phyloP scores from a whole-genome alignment of 352 stramenopile genomes.

The Phytophthora melonis region DNA sequence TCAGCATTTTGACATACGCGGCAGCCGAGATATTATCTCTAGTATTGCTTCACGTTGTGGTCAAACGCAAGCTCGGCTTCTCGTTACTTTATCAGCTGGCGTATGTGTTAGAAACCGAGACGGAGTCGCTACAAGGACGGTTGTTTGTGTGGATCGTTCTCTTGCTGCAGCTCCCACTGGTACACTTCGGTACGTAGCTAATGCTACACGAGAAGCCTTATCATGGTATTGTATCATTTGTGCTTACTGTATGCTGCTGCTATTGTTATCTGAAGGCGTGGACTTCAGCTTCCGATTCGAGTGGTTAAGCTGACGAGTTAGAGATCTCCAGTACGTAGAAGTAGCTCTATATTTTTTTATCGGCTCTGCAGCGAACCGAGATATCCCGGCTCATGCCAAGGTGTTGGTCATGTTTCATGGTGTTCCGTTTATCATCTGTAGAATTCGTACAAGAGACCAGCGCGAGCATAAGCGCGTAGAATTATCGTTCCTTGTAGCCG shows the following conservation, averaged over 20 bases:
- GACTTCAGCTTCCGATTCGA: neutral
- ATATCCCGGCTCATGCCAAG: too few species aligned
- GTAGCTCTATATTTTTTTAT: too few species aligned
- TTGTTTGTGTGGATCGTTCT: constrained; percentile 42
- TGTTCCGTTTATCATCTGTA: neutral
- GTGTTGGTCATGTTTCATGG: too few species aligned
- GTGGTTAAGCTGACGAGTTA: neutral
- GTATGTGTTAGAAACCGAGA: constrained; percentile 50
- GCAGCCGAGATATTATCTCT: constrained; percentile 6
- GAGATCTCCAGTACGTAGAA: too few species aligned
- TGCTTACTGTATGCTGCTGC: too few species aligned
- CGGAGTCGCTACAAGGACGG: constrained; percentile 25
- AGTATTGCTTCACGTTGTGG: constrained; percentile 11
- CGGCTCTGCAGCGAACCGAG: too few species aligned
- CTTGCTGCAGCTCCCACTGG: constrained; percentile 34
- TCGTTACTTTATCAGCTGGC: constrained; percentile 39
- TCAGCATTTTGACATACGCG: constrained; percentile 13
- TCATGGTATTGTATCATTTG: too few species aligned
- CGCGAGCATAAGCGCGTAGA: too few species aligned
- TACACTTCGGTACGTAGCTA: constrained; percentile 11
- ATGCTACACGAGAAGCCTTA: too few species aligned
- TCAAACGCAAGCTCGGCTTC: constrained; percentile 26
- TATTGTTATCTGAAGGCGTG: neutral
- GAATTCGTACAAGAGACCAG: too few species aligned
- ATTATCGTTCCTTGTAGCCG: too few species aligned